Percentiles rank a stretch among this genome's conserved stretches.
These are phyloP conservation scores for Phialophora macrospora DNA, from an alignment of 2,329 filamentous ascomycete genomes.

Conservation along the genomic window DNA sequence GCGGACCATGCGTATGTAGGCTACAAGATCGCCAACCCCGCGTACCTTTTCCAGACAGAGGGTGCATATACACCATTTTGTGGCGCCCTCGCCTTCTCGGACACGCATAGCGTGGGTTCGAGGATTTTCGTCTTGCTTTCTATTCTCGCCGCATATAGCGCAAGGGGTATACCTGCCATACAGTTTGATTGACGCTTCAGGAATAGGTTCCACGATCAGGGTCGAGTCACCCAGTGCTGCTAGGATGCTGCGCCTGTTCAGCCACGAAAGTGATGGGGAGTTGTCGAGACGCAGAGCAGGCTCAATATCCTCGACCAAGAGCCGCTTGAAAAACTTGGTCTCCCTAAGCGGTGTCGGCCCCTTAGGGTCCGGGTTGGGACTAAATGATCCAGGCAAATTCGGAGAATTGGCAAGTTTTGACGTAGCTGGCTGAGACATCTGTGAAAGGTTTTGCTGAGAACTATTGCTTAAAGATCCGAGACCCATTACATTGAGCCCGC, in stretches of 20 bases:
- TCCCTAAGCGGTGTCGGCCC: slow-evolving; percentile 71
- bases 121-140: slow-evolving; percentile 71
- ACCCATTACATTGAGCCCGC: slow-evolving; percentile 65
- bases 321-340: slow-evolving; percentile 91
- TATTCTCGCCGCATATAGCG: slow-evolving; percentile 83
- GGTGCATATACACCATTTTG: slow-evolving; percentile 85
- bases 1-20: slow-evolving; percentile 86
- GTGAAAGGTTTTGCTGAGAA: slow-evolving; percentile 57
- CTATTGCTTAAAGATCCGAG: slow-evolving; percentile 47
- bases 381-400: slow-evolving; percentile 51
- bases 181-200: slow-evolving; percentile 57
- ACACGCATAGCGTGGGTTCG: slow-evolving; percentile 88
- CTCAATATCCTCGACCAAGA: slow-evolving; percentile 87
- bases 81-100: slow-evolving; percentile 82
- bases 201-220: slow-evolving; percentile 86
- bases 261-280: slow-evolving; percentile 90
- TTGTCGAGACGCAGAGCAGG: slow-evolving; percentile 87
- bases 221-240: slow-evolving; percentile 82
- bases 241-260: slow-evolving; percentile 83
- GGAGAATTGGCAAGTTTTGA: slow-evolving; percentile 63
- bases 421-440: slow-evolving; percentile 66
- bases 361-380: slow-evolving; percentile 44
- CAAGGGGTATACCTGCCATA: slow-evolving; percentile 64
- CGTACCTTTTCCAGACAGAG: slow-evolving; percentile 85
- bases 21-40: slow-evolving; percentile 88